Conservation (phyloP, 202 grass and related monocot genomes). For the Carex arenaria region DNA sequence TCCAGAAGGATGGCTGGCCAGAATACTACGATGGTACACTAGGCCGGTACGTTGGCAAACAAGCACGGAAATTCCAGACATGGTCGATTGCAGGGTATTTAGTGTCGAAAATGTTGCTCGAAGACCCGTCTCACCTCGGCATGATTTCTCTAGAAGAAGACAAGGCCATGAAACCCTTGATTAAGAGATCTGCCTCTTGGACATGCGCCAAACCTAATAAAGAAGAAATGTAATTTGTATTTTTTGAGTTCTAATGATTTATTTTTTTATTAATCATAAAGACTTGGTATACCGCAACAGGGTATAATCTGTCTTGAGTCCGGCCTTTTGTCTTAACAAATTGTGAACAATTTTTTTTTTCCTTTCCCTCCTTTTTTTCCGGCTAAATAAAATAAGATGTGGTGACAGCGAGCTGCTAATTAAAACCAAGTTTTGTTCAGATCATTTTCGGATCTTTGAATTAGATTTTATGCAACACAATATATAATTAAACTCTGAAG, state of each 20-base stretch:
- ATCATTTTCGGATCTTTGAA: not conserved
- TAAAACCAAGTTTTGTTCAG: conserved; percentile 14
- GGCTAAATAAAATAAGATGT: not conserved
- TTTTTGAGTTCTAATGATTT: conserved; percentile 3
- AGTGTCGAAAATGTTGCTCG: conserved; percentile 50
- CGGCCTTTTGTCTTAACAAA: not conserved
- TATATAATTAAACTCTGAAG: not conserved
- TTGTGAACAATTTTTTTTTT: not conserved
- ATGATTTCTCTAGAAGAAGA: conserved; percentile 53
- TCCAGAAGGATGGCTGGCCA: conserved; percentile 43
- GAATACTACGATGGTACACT: conserved; percentile 43
- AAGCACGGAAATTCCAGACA: conserved; percentile 49
- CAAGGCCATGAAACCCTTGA: conserved; percentile 47
- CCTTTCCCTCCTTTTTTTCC: not conserved
- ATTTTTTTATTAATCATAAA: not conserved
- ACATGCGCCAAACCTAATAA: conserved; percentile 18
- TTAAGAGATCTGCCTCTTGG: conserved; percentile 40
- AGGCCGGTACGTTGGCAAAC: conserved; percentile 40
- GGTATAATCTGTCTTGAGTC: conserved; percentile 1
- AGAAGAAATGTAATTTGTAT: conserved; percentile 13
- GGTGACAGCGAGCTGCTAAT: conserved; percentile 7
- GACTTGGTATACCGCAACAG: not conserved
- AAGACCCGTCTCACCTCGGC: conserved; percentile 40
- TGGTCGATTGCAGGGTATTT: conserved; percentile 51
- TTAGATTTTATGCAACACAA: not conserved